Evolutionary conservation across 2,329 filamentous ascomycete species (phyloP).

Genomic region (Aschersonia sp.): DNA sequence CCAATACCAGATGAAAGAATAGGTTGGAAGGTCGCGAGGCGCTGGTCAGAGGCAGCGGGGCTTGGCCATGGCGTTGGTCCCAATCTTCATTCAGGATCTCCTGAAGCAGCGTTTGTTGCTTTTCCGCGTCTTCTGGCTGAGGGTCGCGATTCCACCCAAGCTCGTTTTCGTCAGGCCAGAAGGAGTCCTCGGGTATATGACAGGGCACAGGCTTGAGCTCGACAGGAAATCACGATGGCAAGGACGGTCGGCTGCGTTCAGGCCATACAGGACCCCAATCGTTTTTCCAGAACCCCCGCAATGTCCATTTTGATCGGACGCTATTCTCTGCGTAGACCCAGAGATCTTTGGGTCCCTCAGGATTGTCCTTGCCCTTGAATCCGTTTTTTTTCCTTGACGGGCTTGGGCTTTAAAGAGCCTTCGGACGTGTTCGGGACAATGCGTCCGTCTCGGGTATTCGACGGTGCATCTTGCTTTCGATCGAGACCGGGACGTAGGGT

Average conservation of each 20-base stretch:
- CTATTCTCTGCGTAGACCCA: neutral
- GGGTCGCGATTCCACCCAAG: neutral
- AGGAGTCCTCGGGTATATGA: neutral
- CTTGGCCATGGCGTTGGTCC: neutral
- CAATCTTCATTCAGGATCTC: neutral
- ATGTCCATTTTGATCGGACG: neutral
- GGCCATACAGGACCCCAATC: neutral
- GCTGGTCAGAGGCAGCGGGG: neutral
- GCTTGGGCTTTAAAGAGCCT: neutral
- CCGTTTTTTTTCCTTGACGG: neutral
- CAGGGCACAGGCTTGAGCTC: neutral
- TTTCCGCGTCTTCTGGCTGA: neutral
- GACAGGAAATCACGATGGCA: neutral
- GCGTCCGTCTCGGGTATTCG: neutral
- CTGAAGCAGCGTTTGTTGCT: neutral
- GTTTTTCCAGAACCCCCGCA: neutral
- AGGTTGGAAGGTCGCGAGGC: neutral
- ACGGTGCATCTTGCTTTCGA: neutral
- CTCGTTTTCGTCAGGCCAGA: neutral
- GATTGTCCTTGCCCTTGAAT: neutral
- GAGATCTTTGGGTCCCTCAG: neutral
- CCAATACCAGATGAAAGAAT: neutral
- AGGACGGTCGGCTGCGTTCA: neutral
- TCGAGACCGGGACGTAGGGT: neutral
- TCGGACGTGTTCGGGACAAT: neutral